Evolutionary conservation across 148 eudicot species (phyloP).

Genomic region (Silene conica): DNA sequence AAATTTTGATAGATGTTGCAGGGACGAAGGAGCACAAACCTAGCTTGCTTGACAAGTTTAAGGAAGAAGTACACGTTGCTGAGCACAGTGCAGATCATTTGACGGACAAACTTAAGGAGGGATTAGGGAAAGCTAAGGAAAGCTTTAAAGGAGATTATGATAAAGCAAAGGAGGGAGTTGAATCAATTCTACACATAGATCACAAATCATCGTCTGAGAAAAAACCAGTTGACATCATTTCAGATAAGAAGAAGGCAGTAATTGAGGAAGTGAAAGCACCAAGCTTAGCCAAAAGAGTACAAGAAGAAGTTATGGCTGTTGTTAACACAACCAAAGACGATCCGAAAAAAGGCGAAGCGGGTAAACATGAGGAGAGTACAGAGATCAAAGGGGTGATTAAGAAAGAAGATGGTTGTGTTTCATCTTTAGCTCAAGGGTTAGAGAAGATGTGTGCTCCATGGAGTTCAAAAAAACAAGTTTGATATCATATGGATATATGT

Average conservation of each 20-base stretch:
- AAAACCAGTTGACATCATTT: neutral
- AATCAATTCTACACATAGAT: neutral
- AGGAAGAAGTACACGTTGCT: neutral
- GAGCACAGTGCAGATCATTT: neutral
- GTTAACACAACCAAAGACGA: slow-evolving; percentile 27
- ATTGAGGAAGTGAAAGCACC: slow-evolving; percentile 41
- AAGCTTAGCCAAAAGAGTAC: slow-evolving; percentile 35
- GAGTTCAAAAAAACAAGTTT: slow-evolving; percentile 31
- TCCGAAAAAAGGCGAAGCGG: neutral
- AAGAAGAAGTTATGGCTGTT: slow-evolving; percentile 54
- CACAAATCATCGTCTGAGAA: neutral
- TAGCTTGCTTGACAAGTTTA: neutral
- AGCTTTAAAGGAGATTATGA: neutral
- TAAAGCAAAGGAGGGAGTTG: neutral
- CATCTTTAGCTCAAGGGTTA: slow-evolving; percentile 41
- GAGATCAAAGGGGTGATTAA: slow-evolving; percentile 10
- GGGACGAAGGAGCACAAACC: neutral
- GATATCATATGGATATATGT: neutral
- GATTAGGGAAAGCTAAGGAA: neutral
- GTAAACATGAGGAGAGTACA: neutral
- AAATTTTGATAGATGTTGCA: neutral
- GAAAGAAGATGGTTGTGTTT: slow-evolving; percentile 36
- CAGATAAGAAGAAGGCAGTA: slow-evolving; percentile 31
- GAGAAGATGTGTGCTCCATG: slow-evolving; percentile 42
- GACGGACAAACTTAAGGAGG: neutral